A percentile compares a stretch with the other conserved stretches of the same genome.
These are phyloP conservation scores for Diplosphaera chodatii DNA, from an alignment of 139 green algal species.

Conservation along the genomic window DNA sequence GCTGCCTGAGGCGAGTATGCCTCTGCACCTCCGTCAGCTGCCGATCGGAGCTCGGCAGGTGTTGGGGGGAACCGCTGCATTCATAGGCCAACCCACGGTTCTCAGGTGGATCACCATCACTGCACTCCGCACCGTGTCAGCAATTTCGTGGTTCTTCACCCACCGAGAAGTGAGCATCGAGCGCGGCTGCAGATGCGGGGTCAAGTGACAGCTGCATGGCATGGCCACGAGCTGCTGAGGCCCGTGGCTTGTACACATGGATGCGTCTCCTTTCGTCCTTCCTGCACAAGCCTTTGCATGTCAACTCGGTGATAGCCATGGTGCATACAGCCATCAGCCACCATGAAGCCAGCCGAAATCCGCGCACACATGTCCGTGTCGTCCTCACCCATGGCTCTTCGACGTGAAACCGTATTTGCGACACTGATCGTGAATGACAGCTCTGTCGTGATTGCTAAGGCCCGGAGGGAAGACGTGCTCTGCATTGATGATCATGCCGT, in stretches of 20 bases:
- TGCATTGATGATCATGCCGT: constrained; percentile 27
- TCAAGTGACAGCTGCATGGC: constrained; percentile 27
- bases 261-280: constrained; percentile 30
- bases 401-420: constrained; percentile 56
- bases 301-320: too few species aligned
- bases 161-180: constrained; percentile 32
- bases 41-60: constrained; percentile 16
- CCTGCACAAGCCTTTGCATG: too few species aligned
- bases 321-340: too few species aligned
- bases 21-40: constrained; percentile 3
- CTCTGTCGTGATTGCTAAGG: constrained; percentile 67
- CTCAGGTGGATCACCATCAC: too few species aligned
- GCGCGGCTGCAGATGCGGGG: constrained; percentile 2
- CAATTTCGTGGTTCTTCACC: too few species aligned
- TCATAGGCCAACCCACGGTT: neutral
- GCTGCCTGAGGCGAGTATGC: neutral
- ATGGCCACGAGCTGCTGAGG: neutral
- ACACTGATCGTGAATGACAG: constrained; percentile 61
- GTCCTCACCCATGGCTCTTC: constrained; percentile 39
- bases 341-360: too few species aligned
- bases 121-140: too few species aligned
- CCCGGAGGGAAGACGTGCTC: constrained; percentile 53
- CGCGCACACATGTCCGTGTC: too few species aligned
- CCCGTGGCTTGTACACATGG: constrained; percentile 24
- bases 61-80: constrained; percentile 26